Percentiles rank a stretch among this genome's conserved stretches.
Evolutionary conservation across 306 rosid genomes (phyloP).

Genomic region (Trifolium subterraneum): DNA sequence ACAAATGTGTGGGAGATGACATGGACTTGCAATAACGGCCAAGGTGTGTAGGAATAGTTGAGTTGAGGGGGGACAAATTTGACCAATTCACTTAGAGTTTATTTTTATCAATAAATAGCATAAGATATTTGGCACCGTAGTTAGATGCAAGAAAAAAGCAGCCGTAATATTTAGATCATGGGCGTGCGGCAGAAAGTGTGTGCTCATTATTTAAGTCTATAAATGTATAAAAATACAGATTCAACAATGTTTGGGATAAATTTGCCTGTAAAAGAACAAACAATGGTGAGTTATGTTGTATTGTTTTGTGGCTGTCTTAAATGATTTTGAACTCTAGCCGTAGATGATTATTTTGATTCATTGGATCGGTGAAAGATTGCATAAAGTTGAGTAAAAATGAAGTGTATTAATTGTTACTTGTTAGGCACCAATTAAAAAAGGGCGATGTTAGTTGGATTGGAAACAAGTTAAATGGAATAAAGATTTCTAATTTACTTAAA

Average conservation of each 20-base stretch:
- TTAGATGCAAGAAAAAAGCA: too few relatives aligned
- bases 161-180: neutral
- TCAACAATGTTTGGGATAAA: neutral
- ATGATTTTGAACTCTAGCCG: slow-evolving; percentile 1
- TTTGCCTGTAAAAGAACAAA: neutral
- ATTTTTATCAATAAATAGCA: neutral
- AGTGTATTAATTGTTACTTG: neutral
- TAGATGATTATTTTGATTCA: neutral
- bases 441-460: neutral
- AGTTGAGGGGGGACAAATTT: slow-evolving; percentile 23
- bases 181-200: slow-evolving; percentile 11
- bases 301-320: neutral
- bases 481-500: too few relatives aligned
- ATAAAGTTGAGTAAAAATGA: neutral
- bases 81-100: slow-evolving; percentile 29
- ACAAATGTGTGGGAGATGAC: slow-evolving; percentile 17
- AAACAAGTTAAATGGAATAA: neutral
- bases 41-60: neutral
- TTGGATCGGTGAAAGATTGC: slow-evolving; percentile 8
- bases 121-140: slow-evolving; percentile 37
- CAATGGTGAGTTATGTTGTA: neutral
- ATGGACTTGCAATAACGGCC: neutral
- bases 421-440: slow-evolving; percentile 2
- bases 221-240: neutral
- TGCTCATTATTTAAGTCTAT: neutral